phyloP scores from a whole-genome alignment of 345 rosid genomes.

The Punica granatum region DNA sequence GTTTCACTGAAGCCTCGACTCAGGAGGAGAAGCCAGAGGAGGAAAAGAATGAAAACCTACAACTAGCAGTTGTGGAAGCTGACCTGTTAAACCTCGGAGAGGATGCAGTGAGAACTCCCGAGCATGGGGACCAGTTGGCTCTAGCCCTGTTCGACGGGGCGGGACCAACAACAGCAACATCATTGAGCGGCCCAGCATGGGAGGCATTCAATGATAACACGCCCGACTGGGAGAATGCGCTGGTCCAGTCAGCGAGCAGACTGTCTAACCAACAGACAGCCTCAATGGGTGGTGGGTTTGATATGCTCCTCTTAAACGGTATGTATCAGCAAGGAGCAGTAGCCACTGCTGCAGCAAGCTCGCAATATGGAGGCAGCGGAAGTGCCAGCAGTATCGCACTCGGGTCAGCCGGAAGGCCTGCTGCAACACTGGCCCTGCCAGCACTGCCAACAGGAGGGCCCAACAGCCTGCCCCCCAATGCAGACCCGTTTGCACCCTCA shows the following conservation, averaged over 20 bases:
- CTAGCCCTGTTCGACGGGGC: constrained; percentile 60
- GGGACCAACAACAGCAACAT: constrained; percentile 5
- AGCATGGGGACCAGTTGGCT: constrained; percentile 42
- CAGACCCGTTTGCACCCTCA: constrained; percentile 57
- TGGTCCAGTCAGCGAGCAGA: constrained; percentile 57
- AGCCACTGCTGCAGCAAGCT: constrained; percentile 15
- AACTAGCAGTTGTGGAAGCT: constrained; percentile 40
- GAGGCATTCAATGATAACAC: constrained; percentile 54
- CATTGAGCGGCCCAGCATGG: constrained; percentile 32
- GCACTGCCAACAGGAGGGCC: constrained; percentile 24
- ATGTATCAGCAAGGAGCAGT: constrained; percentile 48
- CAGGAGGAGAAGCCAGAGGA: constrained; percentile 13
- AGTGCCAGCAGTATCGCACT: constrained; percentile 61
- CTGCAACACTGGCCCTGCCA: constrained; percentile 40
- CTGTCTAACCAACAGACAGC: constrained; percentile 27
- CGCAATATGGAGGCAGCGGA: constrained; percentile 30
- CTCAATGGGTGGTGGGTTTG: constrained; percentile 43
- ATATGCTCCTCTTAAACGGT: constrained; percentile 38
- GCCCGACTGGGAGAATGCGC: constrained; percentile 67
- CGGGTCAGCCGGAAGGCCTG: constrained; percentile 42
- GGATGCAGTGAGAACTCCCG: constrained; percentile 22
- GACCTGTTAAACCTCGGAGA: constrained; percentile 56
- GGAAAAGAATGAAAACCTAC: constrained; percentile 8
- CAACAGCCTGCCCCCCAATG: neutral
- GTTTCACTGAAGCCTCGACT: constrained; percentile 12